A percentile compares a stretch with the other conserved stretches of the same genome.
Evolutionary conservation across 306 rosid species (phyloP).

Genomic region (Fagus crenata): DNA sequence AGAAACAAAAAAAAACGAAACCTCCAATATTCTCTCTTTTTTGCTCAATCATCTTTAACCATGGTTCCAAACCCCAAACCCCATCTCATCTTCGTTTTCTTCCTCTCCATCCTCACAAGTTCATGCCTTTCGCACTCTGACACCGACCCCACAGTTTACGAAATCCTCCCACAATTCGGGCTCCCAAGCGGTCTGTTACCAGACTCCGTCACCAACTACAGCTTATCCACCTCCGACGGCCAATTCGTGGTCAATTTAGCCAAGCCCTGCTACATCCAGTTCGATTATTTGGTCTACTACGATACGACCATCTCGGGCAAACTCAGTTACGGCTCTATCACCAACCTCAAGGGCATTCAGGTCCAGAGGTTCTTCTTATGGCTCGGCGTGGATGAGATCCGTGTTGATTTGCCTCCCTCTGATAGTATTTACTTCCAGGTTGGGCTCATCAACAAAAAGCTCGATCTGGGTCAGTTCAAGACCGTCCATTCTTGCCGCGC

Average conservation of each 20-base stretch:
- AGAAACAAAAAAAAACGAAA: too few relatives aligned
- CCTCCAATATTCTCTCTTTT: too few relatives aligned
- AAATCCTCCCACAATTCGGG: slow-evolving; percentile 65
- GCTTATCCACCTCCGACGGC: slow-evolving; percentile 59
- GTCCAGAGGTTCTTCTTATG: slow-evolving; percentile 70
- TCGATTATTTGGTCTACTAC: slow-evolving; percentile 76
- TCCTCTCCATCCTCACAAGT: slow-evolving; percentile 14
- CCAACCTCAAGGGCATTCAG: slow-evolving; percentile 68
- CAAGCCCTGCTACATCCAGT: slow-evolving; percentile 64
- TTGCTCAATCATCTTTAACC: not conserved
- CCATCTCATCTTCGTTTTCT: slow-evolving; percentile 24
- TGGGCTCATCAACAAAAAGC: slow-evolving; percentile 82
- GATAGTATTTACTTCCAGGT: slow-evolving; percentile 74
- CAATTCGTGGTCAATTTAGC: slow-evolving; percentile 57
- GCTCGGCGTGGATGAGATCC: slow-evolving; percentile 84
- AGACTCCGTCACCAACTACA: slow-evolving; percentile 52
- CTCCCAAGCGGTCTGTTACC: slow-evolving; percentile 85
- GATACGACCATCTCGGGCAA: slow-evolving; percentile 63
- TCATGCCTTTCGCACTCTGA: slow-evolving; percentile 17
- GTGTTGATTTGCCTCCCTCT: slow-evolving; percentile 91
- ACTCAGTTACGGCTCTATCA: slow-evolving; percentile 72
- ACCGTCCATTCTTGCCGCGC: slow-evolving; percentile 65
- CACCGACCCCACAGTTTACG: slow-evolving; percentile 50
- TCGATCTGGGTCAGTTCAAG: slow-evolving; percentile 67
- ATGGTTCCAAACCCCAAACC: slow-evolving; percentile 40